Base-by-base conservation (phyloP, 2,329 filamentous ascomycete genomes). In the Ophiostoma angusticollis region DNA sequence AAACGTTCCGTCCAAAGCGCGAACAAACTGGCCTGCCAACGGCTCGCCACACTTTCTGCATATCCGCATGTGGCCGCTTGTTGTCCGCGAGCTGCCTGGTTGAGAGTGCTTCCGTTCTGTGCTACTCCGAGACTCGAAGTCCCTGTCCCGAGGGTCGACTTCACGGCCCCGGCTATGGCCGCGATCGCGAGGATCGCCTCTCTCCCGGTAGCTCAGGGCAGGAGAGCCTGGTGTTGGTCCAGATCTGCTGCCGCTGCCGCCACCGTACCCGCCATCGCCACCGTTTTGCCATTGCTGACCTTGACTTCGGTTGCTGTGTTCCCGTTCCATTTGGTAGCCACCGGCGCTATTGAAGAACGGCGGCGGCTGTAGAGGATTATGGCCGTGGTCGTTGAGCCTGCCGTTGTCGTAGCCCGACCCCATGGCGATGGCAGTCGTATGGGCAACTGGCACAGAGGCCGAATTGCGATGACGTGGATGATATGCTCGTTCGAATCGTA, bases 11-110 rank as follows among this genome's bases (percentile, higher is more conserved):
- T 87, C 85, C 40, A 98, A 64, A 32, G 91, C 91, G 52, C 91
- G 77, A 47, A 98, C 91, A 57, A 96, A 98, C 61, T 98, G 91
- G 31, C 91, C 91, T 1, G 85, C 93, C 57, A 98, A 67, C 39
- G 80, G 70, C 58, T 89, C 82, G 47, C 78, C 78, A 56, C 91
- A 98, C 60, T 94, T 95, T 53, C 85, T 87, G 62, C 84, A 89
- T 28, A 73, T 65, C 48, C 82, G 73, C 44, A 72, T 56, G 48
- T 73, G 70, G 28, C 74, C 72, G 53, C 74, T 78, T 32, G 65
- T 62, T 38, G 68, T 65, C 50, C 69, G 62, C 42, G 74, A 74
- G 47, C 71, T 60, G 49, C 44, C 43, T 35, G 45, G 44, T 9
- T 47, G 45, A 3, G 46, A 48, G 11, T 39, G 42, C n/a, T 70